phyloP scores from a whole-genome alignment of 495 filamentous ascomycete genomes.

The Hypoxylon fragiforme region DNA sequence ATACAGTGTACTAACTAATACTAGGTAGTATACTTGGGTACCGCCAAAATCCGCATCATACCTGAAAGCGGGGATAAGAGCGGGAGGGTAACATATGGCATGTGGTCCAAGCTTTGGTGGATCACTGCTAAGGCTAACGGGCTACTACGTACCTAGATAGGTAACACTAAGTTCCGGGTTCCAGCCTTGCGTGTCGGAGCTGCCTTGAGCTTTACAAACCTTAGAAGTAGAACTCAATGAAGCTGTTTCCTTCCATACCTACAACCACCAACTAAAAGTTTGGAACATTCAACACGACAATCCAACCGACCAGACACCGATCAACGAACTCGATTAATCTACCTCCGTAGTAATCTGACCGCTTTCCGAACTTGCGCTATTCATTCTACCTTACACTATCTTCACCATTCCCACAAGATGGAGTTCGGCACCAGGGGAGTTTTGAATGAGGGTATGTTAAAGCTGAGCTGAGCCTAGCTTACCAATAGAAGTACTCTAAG shows the following conservation, averaged over 20 bases:
- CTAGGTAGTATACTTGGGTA: no score
- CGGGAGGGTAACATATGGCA: no score
- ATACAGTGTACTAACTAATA: no score
- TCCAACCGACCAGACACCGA: no score
- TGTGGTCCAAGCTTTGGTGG: conserved; percentile 35
- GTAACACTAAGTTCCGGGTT: conserved; percentile 11
- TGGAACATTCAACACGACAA: no score
- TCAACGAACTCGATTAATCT: conserved; percentile 3
- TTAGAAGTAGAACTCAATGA: conserved; percentile 17
- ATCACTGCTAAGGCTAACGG: conserved; percentile 8
- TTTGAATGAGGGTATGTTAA: conserved; percentile 67
- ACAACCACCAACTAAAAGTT: no score
- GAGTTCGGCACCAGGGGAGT: conserved; percentile 67
- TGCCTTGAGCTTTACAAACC: conserved; percentile 56
- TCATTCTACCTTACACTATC: conserved; percentile 1
- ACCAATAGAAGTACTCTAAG: conserved; percentile 8
- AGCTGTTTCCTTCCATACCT: conserved; percentile 17
- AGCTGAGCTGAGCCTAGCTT: conserved; percentile 11
- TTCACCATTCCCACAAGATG: conserved; percentile 46
- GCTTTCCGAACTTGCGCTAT: not conserved
- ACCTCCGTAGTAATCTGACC: not conserved
- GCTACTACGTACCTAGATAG: no score
- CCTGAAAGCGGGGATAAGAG: no score
- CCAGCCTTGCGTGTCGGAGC: conserved; percentile 48
- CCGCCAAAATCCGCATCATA: no score